These are phyloP conservation scores for Fusarium goolgardi DNA, from an alignment of 2,329 filamentous ascomycete species.

Conservation along the genomic window DNA sequence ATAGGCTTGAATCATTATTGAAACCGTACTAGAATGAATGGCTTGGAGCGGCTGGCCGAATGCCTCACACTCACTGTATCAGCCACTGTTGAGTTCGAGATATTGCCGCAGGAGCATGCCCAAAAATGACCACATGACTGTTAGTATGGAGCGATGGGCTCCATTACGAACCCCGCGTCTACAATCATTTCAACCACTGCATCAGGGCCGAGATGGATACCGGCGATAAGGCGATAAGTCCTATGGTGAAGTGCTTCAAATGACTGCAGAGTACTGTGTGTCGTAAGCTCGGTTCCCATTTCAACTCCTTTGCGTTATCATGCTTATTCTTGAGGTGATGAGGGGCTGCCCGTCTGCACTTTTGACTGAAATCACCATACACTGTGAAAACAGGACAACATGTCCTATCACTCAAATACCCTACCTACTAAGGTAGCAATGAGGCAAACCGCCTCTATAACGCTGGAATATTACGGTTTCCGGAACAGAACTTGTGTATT, in stretches of 20 bases:
- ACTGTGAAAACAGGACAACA: slow-evolving; percentile 7
- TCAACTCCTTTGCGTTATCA: slow-evolving; percentile 29
- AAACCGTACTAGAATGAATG: not conserved
- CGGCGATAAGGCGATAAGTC: not conserved
- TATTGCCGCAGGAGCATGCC: not conserved
- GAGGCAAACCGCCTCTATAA: not conserved
- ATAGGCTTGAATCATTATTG: not conserved
- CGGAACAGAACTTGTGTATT: slow-evolving; percentile 6
- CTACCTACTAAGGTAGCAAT: not conserved
- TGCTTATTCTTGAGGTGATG: not conserved
- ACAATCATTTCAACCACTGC: slow-evolving; percentile 1
- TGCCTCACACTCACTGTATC: not conserved
- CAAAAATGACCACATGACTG: slow-evolving; percentile 31
- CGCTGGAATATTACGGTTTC: not conserved
- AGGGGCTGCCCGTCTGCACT: slow-evolving; percentile 13
- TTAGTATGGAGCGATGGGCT: not conserved
- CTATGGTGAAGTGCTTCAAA: slow-evolving; percentile 3
- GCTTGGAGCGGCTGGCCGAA: not conserved
- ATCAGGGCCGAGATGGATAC: not conserved
- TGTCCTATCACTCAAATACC: not conserved
- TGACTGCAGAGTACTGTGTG: not conserved
- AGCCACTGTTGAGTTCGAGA: slow-evolving; percentile 10
- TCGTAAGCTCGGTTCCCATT: slow-evolving; percentile 19
- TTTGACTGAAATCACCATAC: not conserved
- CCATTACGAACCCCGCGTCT: not conserved